Evolutionary conservation across 805 yeast species (phyloP).

Genomic region (Yamadazyma sp.): DNA sequence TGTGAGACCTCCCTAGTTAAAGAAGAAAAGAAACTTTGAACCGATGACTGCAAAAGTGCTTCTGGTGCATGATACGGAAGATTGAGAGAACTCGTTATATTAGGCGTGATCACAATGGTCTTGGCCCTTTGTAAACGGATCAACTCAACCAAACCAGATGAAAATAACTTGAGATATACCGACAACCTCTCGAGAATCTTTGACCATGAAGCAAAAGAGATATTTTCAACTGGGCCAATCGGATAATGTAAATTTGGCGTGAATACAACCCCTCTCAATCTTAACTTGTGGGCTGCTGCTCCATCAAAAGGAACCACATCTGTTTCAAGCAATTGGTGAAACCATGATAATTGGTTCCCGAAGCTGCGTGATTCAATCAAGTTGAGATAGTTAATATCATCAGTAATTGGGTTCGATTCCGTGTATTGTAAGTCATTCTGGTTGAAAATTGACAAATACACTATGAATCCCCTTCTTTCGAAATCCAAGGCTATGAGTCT

Average conservation of each 20-base stretch:
- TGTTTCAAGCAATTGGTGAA: conserved; percentile 48
- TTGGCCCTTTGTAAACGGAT: conserved; percentile 52
- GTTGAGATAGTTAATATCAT: conserved; percentile 67
- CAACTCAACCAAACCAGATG: conserved; percentile 55
- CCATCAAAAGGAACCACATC: conserved; percentile 62
- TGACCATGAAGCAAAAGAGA: conserved; percentile 54
- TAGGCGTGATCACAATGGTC: conserved; percentile 53
- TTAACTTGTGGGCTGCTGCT: conserved; percentile 54
- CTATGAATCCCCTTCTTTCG: conserved; percentile 77
- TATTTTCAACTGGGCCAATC: conserved; percentile 62
- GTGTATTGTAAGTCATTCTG: conserved; percentile 56
- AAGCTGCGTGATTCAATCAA: conserved; percentile 48
- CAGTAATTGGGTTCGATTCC: conserved; percentile 56
- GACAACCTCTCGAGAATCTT: conserved; percentile 46
- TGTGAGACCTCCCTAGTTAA: conserved; percentile 36
- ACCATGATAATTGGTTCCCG: conserved; percentile 47
- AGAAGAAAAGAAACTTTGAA: conserved; percentile 36
- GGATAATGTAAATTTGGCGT: conserved; percentile 72
- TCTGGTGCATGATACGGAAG: conserved; percentile 69
- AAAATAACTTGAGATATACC: conserved; percentile 50
- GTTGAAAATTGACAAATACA: conserved; percentile 69
- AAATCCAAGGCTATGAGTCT: conserved; percentile 70
- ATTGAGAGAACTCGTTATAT: conserved; percentile 51
- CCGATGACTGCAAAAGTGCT: conserved; percentile 48
- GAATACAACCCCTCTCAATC: conserved; percentile 63